Evolutionary conservation across 805 yeast species (phyloP).

Genomic region (Suhomyces faveliae): DNA sequence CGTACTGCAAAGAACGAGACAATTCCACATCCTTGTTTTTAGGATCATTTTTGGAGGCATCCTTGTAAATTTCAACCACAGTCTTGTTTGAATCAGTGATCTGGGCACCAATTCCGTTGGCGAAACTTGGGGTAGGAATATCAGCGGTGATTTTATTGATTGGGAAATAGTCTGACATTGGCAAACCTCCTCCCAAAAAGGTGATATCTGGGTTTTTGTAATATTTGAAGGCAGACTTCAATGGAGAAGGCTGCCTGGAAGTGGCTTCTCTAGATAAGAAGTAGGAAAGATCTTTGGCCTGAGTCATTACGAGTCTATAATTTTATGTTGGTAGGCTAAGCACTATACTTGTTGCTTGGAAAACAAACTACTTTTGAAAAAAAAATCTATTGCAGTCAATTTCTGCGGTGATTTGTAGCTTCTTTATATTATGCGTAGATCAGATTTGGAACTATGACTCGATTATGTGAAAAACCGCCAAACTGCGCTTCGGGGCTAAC

Average conservation of each 20-base stretch:
- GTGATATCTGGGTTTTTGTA: slow-evolving; percentile 71
- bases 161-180: slow-evolving; percentile 88
- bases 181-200: slow-evolving; percentile 94
- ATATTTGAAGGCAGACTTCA: slow-evolving; percentile 82
- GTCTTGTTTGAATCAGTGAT: slow-evolving; percentile 41
- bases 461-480: neutral
- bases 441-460: neutral
- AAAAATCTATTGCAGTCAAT: neutral
- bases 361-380: neutral
- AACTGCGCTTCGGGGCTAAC: neutral
- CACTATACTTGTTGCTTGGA: neutral
- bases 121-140: slow-evolving; percentile 78
- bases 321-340: neutral
- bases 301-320: slow-evolving; percentile 14
- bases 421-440: neutral
- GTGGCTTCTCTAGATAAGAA: slow-evolving; percentile 75
- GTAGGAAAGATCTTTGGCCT: slow-evolving; percentile 70
- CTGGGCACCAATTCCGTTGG: slow-evolving; percentile 72
- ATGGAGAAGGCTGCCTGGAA: slow-evolving; percentile 71
- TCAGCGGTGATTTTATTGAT: slow-evolving; percentile 72
- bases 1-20: slow-evolving; percentile 88
- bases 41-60: slow-evolving; percentile 18
- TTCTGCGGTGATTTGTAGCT: neutral
- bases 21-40: slow-evolving; percentile 60
- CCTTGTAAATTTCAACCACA: slow-evolving; percentile 44